Percentiles rank a stretch among this genome's conserved stretches.
phyloP scores from a whole-genome alignment of 371 early-diverging fungal species.

The Conidiobolus incongruus region DNA sequence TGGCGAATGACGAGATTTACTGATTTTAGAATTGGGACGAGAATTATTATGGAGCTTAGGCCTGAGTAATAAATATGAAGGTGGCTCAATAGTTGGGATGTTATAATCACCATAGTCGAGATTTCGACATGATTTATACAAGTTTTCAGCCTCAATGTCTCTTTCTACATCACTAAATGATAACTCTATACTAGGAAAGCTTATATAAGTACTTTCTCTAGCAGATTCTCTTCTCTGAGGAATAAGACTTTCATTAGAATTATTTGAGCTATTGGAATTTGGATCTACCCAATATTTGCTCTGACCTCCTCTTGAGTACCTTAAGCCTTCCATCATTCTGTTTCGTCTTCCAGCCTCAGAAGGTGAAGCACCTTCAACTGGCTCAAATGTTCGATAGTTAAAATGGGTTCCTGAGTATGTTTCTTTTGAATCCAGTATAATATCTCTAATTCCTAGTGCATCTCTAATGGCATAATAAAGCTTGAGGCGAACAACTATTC shows the following conservation, averaged over 20 bases:
- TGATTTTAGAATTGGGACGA: too few relatives aligned
- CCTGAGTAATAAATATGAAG: too few relatives aligned
- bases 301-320: constrained; percentile 48
- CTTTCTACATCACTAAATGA: background rate
- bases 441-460: constrained; percentile 60
- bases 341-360: constrained; percentile 27
- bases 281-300: constrained; percentile 46
- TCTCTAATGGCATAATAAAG: constrained; percentile 56
- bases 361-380: constrained; percentile 36
- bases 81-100: constrained; percentile 3
- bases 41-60: too few relatives aligned
- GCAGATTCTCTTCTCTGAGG: too few relatives aligned
- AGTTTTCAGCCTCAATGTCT: constrained; percentile 12
- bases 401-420: constrained; percentile 55
- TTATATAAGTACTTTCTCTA: too few relatives aligned
- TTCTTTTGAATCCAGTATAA: constrained; percentile 53
- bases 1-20: too few relatives aligned
- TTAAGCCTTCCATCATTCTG: constrained; percentile 50
- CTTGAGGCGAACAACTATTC: constrained; percentile 50
- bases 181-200: too few relatives aligned
- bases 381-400: constrained; percentile 60
- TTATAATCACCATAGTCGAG: constrained; percentile 27
- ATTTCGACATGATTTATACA: constrained; percentile 14
- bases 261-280: too few relatives aligned
- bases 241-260: too few relatives aligned